Evolutionary conservation across 331 rosid genomes (phyloP).

Genomic region (Quercus tomentella): DNA sequence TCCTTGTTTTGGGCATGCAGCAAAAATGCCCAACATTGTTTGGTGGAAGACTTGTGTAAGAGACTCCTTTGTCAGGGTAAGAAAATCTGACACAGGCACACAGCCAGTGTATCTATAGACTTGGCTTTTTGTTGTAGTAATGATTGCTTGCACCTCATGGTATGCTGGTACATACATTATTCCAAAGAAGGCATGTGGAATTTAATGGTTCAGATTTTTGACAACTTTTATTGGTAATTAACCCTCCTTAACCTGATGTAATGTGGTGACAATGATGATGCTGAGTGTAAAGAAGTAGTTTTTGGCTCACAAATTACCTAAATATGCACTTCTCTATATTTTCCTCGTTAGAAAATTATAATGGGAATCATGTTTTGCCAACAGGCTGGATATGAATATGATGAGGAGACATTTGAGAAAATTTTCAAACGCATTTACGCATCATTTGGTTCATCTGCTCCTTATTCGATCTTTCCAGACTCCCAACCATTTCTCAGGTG

Average conservation of each 20-base stretch:
- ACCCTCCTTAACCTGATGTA: background rate
- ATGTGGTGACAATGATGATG: background rate
- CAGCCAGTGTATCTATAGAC: too few relatives aligned
- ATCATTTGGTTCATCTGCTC: constrained; percentile 91
- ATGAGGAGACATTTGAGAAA: constrained; percentile 96
- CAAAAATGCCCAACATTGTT: constrained; percentile 78
- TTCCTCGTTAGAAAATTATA: constrained; percentile 13
- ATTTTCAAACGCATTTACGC: constrained; percentile 84
- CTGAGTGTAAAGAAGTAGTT: background rate
- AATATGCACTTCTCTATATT: background rate
- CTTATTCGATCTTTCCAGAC: constrained; percentile 70
- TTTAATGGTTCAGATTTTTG: background rate
- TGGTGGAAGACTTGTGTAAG: constrained; percentile 98
- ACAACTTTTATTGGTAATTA: background rate
- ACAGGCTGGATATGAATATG: constrained; percentile 93
- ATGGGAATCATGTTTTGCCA: constrained; percentile 27
- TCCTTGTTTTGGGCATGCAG: constrained; percentile 84
- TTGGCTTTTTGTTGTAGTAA: too few relatives aligned
- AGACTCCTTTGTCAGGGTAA: constrained; percentile 87
- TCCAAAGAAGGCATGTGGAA: background rate
- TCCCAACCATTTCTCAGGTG: constrained; percentile 89
- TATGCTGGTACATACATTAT: background rate
- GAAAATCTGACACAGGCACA: constrained; percentile 6
- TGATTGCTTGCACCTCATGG: too few relatives aligned
- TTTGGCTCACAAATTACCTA: background rate